Conservation (phyloP, 2,329 filamentous ascomycete species). For the Diaporthe ilicicola region DNA sequence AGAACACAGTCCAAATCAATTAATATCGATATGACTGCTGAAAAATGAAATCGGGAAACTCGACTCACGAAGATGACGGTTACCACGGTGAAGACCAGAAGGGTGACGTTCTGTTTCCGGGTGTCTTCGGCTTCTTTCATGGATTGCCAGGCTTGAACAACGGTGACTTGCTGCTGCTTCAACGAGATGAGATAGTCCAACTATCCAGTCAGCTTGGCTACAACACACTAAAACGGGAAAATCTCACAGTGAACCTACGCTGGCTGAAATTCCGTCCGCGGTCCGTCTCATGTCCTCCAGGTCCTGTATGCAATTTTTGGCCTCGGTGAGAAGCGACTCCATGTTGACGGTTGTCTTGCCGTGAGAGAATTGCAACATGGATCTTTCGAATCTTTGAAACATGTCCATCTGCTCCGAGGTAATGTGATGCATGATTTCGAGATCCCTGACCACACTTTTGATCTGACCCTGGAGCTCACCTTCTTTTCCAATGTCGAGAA, state of each 20-base stretch:
- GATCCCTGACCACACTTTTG: slow-evolving; percentile 57
- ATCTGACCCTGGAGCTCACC: slow-evolving; percentile 52
- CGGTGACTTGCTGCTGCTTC: slow-evolving; percentile 56
- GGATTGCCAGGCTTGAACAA: slow-evolving; percentile 53
- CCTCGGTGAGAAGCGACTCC: slow-evolving; percentile 24
- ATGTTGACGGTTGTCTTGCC: slow-evolving; percentile 33
- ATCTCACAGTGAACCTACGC: slow-evolving; percentile 38
- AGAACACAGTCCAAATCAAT: background rate
- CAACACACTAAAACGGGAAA: rapidly evolving
- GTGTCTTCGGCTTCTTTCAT: slow-evolving; percentile 49
- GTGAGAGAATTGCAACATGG: slow-evolving; percentile 33
- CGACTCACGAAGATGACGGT: slow-evolving; percentile 54
- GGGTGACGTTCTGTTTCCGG: slow-evolving; percentile 50
- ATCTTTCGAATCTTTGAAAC: slow-evolving; percentile 39
- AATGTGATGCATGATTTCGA: slow-evolving; percentile 55
- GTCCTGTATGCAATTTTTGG: slow-evolving; percentile 43
- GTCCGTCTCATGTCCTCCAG: slow-evolving; percentile 44
- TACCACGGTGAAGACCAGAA: slow-evolving; percentile 56
- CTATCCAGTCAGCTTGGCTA: slow-evolving; percentile 26
- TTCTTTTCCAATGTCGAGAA: slow-evolving; percentile 53
- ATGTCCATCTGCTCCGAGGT: slow-evolving; percentile 46
- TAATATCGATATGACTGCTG: too few relatives aligned
- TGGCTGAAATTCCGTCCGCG: slow-evolving; percentile 44
- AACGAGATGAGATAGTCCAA: slow-evolving; percentile 50
- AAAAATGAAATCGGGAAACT: rapidly evolving